Evolutionary conservation across 2,329 filamentous ascomycete species (phyloP).

Genomic region (Chrysoporthe deuterocubensis): DNA sequence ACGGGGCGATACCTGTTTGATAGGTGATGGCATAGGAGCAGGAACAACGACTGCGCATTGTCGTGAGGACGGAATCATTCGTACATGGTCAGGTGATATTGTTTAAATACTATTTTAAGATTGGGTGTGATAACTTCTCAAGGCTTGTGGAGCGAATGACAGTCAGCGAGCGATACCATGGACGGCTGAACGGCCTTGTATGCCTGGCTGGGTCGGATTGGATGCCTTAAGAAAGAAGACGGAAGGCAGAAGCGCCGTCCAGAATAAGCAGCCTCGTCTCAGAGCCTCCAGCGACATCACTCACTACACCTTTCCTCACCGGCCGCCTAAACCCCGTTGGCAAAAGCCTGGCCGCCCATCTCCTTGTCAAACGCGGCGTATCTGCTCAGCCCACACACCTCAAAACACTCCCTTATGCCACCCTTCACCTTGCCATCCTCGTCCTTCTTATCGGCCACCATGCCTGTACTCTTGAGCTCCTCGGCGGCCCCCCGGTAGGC

Average conservation of each 20-base stretch:
- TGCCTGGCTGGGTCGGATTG: no score
- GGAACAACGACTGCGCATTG: background rate
- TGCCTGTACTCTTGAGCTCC: conserved; percentile 39
- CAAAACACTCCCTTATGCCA: conserved; percentile 37
- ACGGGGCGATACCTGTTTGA: background rate
- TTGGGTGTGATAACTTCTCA: background rate
- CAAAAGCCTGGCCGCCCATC: conserved; percentile 36
- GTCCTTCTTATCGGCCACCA: conserved; percentile 36
- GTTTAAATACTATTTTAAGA: background rate
- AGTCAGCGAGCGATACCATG: no score
- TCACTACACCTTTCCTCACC: no score
- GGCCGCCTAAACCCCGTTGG: conserved; percentile 32
- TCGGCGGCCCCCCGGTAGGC: conserved; percentile 38
- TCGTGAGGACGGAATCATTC: background rate
- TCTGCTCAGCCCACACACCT: conserved; percentile 37
- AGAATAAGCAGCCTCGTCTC: no score
- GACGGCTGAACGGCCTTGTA: no score
- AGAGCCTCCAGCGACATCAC: no score
- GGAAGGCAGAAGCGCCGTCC: no score
- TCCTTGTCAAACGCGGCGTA: conserved; percentile 38
- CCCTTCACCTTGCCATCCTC: conserved; percentile 34
- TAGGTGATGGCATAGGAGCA: background rate
- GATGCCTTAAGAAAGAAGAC: no score
- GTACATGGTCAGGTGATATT: background rate
- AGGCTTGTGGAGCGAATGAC: no score